Evolutionary conservation across 2,329 filamentous ascomycete genomes (phyloP), one percentile per base, ranked within the genome.

Genomic region (Ustulina deusta): DNA sequence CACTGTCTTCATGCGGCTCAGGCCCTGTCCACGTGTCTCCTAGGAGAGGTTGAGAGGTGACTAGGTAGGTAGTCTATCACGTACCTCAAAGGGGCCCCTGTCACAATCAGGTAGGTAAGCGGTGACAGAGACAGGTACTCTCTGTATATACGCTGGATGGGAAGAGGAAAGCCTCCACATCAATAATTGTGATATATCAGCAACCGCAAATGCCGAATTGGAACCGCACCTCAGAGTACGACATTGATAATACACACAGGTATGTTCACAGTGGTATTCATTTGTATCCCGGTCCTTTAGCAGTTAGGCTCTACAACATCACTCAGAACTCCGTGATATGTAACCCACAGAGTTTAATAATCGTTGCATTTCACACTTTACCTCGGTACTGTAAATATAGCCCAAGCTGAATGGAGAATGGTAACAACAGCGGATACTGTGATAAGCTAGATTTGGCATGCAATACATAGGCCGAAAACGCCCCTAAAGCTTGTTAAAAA

Each of bases 121-220:
- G 25, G 32, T 61, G 51, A 44, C 22, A 46, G 40, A 66, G 34
- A 27, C n/a, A 46, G 11, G 42, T 34, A 34, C n/a, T 36, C 7
- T 20, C 13, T 10, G 22, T 40, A 20, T 36, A 10, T n/a, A 52
- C 32, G 13, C 13, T 25, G 20, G 48, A n/a, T 27, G 17, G n/a
- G 42, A 25, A 48, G 42, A 58, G 55, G 54, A 44, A 63, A 15
- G 15, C 17, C 40, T 46, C 34, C 20, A 49, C 38, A 54, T 46
- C 32, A n/a, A 42, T 11, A 32, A 40, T 59, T 62, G 54, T 59
- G 59, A 63, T 55, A 63, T 25, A 48, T 59, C 59, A 66, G 40
- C 9, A 61, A 42, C 51, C 27, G 36, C 51, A 61, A 61, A 10
- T 65, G 57, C 57, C 44, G 51, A 57, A 38, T 27, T 58, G 46